These are phyloP conservation scores for Zanthoxylum bungeanum DNA, from an alignment of 345 rosid genomes.

Conservation along the genomic window DNA sequence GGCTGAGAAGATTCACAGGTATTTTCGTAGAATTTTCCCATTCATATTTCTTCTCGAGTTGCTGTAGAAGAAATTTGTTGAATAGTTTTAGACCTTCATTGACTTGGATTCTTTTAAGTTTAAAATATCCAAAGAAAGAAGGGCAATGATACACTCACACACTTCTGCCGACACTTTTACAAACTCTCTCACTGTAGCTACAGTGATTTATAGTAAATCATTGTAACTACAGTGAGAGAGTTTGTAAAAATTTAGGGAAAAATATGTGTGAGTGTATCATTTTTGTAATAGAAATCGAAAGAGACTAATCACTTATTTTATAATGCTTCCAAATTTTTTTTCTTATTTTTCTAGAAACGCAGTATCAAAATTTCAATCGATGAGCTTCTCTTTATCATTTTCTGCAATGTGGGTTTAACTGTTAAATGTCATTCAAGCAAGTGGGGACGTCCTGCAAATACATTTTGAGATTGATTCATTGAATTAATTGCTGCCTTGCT, in stretches of 20 bases:
- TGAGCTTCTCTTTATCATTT: not conserved
- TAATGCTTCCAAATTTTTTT: not conserved
- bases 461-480: not conserved
- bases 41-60: not conserved
- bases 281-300: not conserved
- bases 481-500: too few relatives aligned
- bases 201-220: too few relatives aligned
- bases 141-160: too few relatives aligned
- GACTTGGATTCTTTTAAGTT: not conserved
- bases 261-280: too few relatives aligned
- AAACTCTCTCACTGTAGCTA: too few relatives aligned
- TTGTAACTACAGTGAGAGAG: too few relatives aligned
- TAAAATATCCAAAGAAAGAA: not conserved
- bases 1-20: not conserved
- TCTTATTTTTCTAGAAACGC: not conserved
- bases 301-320: not conserved
- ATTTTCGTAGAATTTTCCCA: not conserved
- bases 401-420: not conserved
- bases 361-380: not conserved
- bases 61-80: not conserved
- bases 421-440: too few relatives aligned
- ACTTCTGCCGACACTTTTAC: too few relatives aligned
- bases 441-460: not conserved
- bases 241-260: too few relatives aligned
- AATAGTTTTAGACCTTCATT: not conserved